Percentiles rank a stretch among this genome's conserved stretches.
These are phyloP conservation scores for Colletotrichum magnum DNA, from an alignment of 2,329 filamentous ascomycete genomes.

Conservation along the genomic window DNA sequence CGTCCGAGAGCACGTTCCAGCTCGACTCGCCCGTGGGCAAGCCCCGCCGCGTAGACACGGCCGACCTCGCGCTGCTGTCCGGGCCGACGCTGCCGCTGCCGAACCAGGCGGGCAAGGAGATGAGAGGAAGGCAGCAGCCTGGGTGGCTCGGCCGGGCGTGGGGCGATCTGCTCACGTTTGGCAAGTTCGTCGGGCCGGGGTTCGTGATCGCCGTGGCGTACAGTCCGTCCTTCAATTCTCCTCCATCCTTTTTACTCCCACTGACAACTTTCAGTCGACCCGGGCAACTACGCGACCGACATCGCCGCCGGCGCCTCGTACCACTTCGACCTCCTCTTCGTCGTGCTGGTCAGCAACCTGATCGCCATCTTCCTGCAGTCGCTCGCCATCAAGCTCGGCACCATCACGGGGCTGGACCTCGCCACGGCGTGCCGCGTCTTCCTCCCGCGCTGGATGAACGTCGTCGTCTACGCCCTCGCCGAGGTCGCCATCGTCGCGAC, in stretches of 20 bases:
- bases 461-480: constrained; percentile 72
- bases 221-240: constrained; percentile 54
- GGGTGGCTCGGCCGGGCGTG: constrained; percentile 15
- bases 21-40: constrained; percentile 15
- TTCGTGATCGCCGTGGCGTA: constrained; percentile 75
- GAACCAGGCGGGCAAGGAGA: background rate
- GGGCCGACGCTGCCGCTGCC: constrained; percentile 11
- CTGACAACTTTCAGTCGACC: constrained; percentile 59
- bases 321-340: constrained; percentile 76
- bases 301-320: constrained; percentile 77
- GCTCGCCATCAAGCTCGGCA: constrained; percentile 77
- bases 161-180: constrained; percentile 21
- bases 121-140: background rate
- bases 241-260: background rate
- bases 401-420: constrained; percentile 78
- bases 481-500: constrained; percentile 80
- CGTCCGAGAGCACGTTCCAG: constrained; percentile 17
- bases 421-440: constrained; percentile 76
- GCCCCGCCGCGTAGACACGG: background rate
- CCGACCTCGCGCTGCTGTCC: constrained; percentile 1
- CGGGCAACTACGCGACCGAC: constrained; percentile 79
- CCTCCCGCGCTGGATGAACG: constrained; percentile 76
- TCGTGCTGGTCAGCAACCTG: constrained; percentile 77
- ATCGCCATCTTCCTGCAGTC: constrained; percentile 81
- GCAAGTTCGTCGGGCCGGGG: constrained; percentile 71